phyloP scores from a whole-genome alignment of 441 rosid genomes.

The Croton setiger region DNA sequence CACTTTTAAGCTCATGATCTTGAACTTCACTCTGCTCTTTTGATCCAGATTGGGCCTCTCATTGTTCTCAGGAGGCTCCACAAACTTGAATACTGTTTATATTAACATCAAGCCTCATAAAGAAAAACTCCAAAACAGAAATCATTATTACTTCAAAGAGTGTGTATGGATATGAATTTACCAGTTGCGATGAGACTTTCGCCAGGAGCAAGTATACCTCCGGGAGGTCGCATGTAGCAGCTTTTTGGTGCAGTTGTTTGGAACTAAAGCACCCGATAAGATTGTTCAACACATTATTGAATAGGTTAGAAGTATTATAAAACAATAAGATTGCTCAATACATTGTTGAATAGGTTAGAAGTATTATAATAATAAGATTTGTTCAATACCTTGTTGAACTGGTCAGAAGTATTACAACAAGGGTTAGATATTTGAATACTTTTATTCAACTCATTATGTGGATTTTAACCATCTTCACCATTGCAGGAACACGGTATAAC shows the following conservation, averaged over 20 bases:
- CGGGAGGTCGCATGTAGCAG: constrained; percentile 79
- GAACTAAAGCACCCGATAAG: constrained; percentile 36
- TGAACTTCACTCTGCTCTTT: constrained; percentile 70
- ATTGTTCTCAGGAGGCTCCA: constrained; percentile 69
- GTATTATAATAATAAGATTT: no score
- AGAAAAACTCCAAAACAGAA: constrained; percentile 14
- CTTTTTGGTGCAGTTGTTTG: constrained; percentile 85
- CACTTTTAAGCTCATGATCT: constrained; percentile 71
- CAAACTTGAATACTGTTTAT: constrained; percentile 73
- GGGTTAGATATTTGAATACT: neutral
- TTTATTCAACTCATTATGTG: neutral
- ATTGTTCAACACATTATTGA: no score
- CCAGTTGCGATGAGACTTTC: constrained; percentile 69
- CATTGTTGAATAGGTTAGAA: no score
- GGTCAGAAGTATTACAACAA: neutral
- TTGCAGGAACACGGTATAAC: neutral
- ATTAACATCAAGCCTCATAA: constrained; percentile 22
- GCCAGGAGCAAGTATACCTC: constrained; percentile 63
- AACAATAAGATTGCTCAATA: no score
- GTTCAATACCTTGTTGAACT: constrained; percentile 10
- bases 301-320: no score
- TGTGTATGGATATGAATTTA: constrained; percentile 24
- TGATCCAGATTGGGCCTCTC: constrained; percentile 42
- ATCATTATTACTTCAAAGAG: neutral
- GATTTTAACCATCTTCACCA: neutral